A percentile compares a stretch with the other conserved stretches of the same genome.
phyloP scores from a whole-genome alignment of 495 filamentous ascomycete species.

The Rhizodiscina lignyota region DNA sequence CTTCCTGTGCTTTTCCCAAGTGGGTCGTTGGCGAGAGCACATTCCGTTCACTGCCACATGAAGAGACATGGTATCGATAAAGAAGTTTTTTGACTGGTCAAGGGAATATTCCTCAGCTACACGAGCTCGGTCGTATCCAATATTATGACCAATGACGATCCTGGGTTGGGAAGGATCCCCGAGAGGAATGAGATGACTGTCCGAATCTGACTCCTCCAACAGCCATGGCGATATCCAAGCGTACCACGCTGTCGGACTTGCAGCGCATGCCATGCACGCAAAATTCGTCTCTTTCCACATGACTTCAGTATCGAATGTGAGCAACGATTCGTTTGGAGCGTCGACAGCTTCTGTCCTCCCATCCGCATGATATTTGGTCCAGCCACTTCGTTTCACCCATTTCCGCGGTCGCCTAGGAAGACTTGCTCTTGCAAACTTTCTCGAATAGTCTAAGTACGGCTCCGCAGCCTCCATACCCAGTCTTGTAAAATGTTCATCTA shows the following conservation, averaged over 20 bases:
- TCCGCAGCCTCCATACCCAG: slow-evolving; percentile 78
- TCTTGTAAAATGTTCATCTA: slow-evolving; percentile 92
- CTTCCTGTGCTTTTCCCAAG: slow-evolving; percentile 93
- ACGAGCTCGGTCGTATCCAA: slow-evolving; percentile 86
- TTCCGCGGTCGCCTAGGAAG: slow-evolving; percentile 58
- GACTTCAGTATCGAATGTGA: slow-evolving; percentile 93
- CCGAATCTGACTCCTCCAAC: slow-evolving; percentile 58
- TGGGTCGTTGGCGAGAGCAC: slow-evolving; percentile 91
- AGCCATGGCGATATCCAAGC: slow-evolving; percentile 96
- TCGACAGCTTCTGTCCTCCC: slow-evolving; percentile 54
- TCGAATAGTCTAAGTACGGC: slow-evolving; percentile 65
- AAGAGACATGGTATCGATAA: slow-evolving; percentile 95
- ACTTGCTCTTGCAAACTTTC: slow-evolving; percentile 46
- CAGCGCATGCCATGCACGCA: slow-evolving; percentile 92
- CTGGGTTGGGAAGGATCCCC: slow-evolving; percentile 53
- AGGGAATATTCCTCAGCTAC: slow-evolving; percentile 81
- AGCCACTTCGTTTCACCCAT: slow-evolving; percentile 72
- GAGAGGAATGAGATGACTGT: slow-evolving; percentile 70
- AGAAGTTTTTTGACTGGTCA: slow-evolving; percentile 65
- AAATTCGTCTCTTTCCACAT: slow-evolving; percentile 86
- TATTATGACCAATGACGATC: slow-evolving; percentile 84
- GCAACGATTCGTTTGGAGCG: slow-evolving; percentile 59
- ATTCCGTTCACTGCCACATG: slow-evolving; percentile 98
- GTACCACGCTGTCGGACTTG: slow-evolving; percentile 80
- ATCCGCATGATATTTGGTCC: slow-evolving; percentile 79